A percentile compares a stretch with the other conserved stretches of the same genome.
Evolutionary conservation across 176 grass and related monocot genomes (phyloP).

Genomic region (Oryza australiensis): DNA sequence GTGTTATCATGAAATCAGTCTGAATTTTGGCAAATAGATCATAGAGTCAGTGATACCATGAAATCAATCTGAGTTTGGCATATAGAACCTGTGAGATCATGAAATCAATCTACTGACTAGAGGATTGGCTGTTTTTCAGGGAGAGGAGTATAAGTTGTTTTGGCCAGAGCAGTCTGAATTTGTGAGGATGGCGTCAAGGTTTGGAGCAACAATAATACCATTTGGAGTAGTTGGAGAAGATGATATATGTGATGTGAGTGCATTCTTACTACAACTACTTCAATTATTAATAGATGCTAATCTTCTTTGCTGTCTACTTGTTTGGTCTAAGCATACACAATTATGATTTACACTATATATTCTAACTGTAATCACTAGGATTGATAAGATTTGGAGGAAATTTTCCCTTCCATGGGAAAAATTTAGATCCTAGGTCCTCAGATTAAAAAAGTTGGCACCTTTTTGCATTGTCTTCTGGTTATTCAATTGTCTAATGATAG

Average conservation of each 20-base stretch:
- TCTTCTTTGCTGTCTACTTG: not conserved
- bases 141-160: constrained; percentile 84
- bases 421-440: not conserved
- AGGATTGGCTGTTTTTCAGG: constrained; percentile 53
- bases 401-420: not conserved
- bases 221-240: constrained; percentile 89
- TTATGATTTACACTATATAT: not conserved
- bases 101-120: not conserved
- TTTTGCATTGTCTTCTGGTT: not conserved
- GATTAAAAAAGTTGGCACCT: not conserved
- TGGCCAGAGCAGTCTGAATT: constrained; percentile 91
- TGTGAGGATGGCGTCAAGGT: constrained; percentile 90
- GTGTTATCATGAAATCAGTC: constrained; percentile 14
- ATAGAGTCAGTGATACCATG: not conserved
- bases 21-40: constrained; percentile 3
- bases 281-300: not conserved
- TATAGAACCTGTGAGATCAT: not conserved
- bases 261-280: not conserved
- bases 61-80: constrained; percentile 25
- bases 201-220: constrained; percentile 91
- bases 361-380: not conserved
- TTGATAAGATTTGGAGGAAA: not conserved
- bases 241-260: constrained; percentile 83
- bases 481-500: constrained; percentile 2
- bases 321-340: not conserved